phyloP scores from a whole-genome alignment of 2,329 filamentous ascomycete species.

The Cytospora paraplurivora region DNA sequence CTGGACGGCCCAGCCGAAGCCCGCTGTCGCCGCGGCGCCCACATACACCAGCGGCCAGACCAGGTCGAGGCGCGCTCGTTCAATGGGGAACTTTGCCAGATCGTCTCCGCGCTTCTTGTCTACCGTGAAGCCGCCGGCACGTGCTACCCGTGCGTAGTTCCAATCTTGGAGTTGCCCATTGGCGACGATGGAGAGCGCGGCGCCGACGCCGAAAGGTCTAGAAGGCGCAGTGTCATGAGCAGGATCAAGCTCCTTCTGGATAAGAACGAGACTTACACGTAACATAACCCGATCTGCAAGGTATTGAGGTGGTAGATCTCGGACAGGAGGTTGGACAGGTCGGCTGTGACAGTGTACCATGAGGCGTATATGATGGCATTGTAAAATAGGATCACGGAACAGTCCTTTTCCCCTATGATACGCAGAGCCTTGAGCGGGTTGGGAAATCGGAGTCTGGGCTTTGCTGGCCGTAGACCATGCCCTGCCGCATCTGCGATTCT shows the following conservation, averaged over 20 bases:
- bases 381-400: too few species aligned
- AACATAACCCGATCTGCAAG: conserved; percentile 47
- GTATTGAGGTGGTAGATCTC: conserved; percentile 38
- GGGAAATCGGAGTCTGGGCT: too few species aligned
- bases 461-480: too few species aligned
- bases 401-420: too few species aligned
- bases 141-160: conserved; percentile 56
- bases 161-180: conserved; percentile 59
- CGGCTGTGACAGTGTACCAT: too few species aligned
- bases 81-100: conserved; percentile 41
- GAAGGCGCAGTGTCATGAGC: too few species aligned
- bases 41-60: conserved; percentile 46
- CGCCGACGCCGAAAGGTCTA: conserved; percentile 41
- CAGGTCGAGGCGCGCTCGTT: conserved; percentile 40
- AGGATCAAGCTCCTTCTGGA: too few species aligned
- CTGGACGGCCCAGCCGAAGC: conserved; percentile 48
- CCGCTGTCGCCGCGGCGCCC: conserved; percentile 44
- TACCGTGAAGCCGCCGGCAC: conserved; percentile 51
- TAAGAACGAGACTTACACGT: conserved; percentile 31
- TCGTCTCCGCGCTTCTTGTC: conserved; percentile 47
- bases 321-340: too few species aligned
- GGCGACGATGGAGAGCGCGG: conserved; percentile 39
- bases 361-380: too few species aligned
- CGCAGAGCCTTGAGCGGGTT: too few species aligned
- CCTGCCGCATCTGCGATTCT: too few species aligned